Conservation (phyloP, 805 yeast species). For the Ogataea pilisensis region DNA sequence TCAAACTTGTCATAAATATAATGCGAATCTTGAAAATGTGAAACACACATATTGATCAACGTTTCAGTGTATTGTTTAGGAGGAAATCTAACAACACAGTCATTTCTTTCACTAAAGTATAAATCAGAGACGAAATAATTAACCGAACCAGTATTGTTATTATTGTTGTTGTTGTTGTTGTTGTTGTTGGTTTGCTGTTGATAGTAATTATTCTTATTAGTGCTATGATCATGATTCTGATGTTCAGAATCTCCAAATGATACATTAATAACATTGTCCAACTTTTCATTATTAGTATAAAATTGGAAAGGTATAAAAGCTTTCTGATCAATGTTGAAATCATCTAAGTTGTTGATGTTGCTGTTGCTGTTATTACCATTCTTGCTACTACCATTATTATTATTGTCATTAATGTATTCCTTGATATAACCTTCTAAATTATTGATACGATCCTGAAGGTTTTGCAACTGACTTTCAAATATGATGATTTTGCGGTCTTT, state of each 20-base stretch:
- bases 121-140: conserved; percentile 18
- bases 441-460: conserved; percentile 22
- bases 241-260: conserved; percentile 27
- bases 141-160: conserved; percentile 7
- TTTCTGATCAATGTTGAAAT: conserved; percentile 11
- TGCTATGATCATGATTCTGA: conserved; percentile 4
- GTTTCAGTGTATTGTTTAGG: conserved; percentile 11
- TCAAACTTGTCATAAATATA: conserved; percentile 21
- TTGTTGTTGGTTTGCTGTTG: neutral
- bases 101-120: conserved; percentile 11
- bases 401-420: neutral
- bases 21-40: conserved; percentile 19
- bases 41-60: conserved; percentile 16
- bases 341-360: conserved; percentile 4
- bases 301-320: conserved; percentile 18
- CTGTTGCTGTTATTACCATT: neutral
- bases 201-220: neutral
- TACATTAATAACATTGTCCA: conserved; percentile 23
- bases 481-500: conserved; percentile 29
- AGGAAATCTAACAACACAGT: conserved; percentile 12
- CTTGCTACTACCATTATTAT: neutral
- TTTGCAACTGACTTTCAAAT: conserved; percentile 25
- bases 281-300: conserved; percentile 18
- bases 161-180: conserved; percentile 1
- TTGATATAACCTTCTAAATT: conserved; percentile 19